phyloP scores from a whole-genome alignment of 192 early-diverging fungal species.

The Podila clonocystis region DNA sequence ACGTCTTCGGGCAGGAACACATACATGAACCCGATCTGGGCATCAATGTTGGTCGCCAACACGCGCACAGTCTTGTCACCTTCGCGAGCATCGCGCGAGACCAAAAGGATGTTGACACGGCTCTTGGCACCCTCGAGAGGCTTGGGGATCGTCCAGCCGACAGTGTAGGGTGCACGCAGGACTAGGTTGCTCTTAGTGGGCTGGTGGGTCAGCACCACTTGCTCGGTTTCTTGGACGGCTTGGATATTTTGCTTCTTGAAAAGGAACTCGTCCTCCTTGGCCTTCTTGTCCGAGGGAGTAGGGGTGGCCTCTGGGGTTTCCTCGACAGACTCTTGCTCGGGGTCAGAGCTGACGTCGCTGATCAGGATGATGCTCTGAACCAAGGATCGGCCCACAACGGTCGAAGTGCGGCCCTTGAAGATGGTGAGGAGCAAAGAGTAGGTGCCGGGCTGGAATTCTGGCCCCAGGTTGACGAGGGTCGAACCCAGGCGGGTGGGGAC shows the following conservation, averaged over 20 bases:
- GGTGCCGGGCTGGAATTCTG: slow-evolving; percentile 25
- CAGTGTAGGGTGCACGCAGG: slow-evolving; percentile 43
- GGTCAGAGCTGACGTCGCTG: slow-evolving; percentile 16
- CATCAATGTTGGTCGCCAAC: slow-evolving; percentile 38
- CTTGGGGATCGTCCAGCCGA: slow-evolving; percentile 52
- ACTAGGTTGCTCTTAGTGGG: slow-evolving; percentile 26
- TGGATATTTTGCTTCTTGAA: slow-evolving; percentile 18
- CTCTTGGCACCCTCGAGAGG: slow-evolving; percentile 20
- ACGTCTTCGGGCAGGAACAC: slow-evolving; percentile 39
- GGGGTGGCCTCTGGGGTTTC: background rate
- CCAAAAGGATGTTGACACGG: slow-evolving; percentile 43
- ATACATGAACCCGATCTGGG: slow-evolving; percentile 37
- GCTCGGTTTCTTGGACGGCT: slow-evolving; percentile 21
- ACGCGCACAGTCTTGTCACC: slow-evolving; percentile 9
- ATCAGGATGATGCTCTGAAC: slow-evolving; percentile 38
- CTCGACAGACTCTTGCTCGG: slow-evolving; percentile 17
- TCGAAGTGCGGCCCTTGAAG: slow-evolving; percentile 46
- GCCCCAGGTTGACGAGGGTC: slow-evolving; percentile 30
- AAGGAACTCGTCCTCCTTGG: slow-evolving; percentile 5
- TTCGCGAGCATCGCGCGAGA: background rate
- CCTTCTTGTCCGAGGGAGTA: background rate
- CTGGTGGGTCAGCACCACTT: slow-evolving; percentile 37
- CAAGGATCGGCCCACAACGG: slow-evolving; percentile 32
- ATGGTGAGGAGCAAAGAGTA: slow-evolving; percentile 42
- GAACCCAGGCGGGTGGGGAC: slow-evolving; percentile 28